Conservation (phyloP, 1,139 yeast species). For the Yamadazyma diospyri region DNA sequence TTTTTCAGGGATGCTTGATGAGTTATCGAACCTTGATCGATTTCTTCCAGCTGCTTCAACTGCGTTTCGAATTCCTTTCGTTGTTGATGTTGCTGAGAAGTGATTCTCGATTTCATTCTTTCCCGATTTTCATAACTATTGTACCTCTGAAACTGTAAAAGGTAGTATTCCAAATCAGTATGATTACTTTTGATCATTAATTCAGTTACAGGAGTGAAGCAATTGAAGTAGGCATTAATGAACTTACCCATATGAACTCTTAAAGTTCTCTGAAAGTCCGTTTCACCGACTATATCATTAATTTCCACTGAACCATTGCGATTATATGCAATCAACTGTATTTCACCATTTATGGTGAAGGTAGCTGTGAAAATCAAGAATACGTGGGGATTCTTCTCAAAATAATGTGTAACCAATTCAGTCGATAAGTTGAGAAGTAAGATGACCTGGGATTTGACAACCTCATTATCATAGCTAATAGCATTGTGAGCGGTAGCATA, state of each 20-base stretch:
- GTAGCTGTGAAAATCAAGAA: slow-evolving; percentile 27
- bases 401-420: slow-evolving; percentile 22
- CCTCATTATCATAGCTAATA: slow-evolving; percentile 56
- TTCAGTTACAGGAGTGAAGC: slow-evolving; percentile 21
- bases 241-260: slow-evolving; percentile 17
- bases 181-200: slow-evolving; percentile 21
- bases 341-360: slow-evolving; percentile 24
- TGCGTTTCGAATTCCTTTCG: slow-evolving; percentile 5
- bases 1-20: too few species aligned
- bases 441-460: slow-evolving; percentile 57
- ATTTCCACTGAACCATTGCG: slow-evolving; percentile 20
- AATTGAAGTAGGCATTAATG: slow-evolving; percentile 20
- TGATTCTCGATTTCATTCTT: slow-evolving; percentile 12
- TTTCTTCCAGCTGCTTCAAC: not conserved
- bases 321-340: slow-evolving; percentile 29
- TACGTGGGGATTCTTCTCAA: slow-evolving; percentile 23
- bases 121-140: slow-evolving; percentile 15
- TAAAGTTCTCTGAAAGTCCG: slow-evolving; percentile 21
- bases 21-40: too few species aligned
- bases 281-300: slow-evolving; percentile 22
- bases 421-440: slow-evolving; percentile 55
- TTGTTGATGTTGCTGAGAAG: slow-evolving; percentile 6
- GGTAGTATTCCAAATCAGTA: slow-evolving; percentile 22
- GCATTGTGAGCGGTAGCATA: slow-evolving; percentile 82
- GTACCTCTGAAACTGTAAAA: slow-evolving; percentile 12